Conservation (phyloP, 1,139 yeast genomes). For the Entelexis paramagnoliae region DNA sequence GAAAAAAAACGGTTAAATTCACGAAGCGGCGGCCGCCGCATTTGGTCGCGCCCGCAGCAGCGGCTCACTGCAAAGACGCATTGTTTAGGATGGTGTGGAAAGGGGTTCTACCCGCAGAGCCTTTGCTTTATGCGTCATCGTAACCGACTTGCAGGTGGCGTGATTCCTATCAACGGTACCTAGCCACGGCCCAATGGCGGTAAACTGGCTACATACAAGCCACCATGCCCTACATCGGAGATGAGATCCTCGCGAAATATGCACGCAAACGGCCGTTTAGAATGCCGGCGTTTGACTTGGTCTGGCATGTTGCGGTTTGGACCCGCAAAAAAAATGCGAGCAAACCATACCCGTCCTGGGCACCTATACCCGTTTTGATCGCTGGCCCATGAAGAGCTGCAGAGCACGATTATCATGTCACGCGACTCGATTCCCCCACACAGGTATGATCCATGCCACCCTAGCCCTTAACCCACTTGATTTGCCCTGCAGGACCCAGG, state of each 20-base stretch:
- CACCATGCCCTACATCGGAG: background rate
- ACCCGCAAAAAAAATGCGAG: background rate
- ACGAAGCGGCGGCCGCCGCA: no score
- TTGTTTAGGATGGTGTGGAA: background rate
- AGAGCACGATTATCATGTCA: background rate
- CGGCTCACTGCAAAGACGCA: no score
- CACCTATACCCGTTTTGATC: background rate
- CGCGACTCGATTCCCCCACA: slow-evolving; percentile 3
- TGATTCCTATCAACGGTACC: background rate
- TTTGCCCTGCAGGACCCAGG: background rate
- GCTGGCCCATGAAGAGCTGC: background rate
- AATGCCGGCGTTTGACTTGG: background rate
- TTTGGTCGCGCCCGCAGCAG: no score
- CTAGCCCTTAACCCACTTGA: background rate
- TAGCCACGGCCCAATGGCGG: background rate
- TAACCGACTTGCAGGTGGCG: slow-evolving; percentile 1
- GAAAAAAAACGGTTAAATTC: background rate
- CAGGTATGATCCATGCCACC: background rate
- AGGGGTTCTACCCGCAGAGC: background rate
- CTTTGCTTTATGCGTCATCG: background rate
- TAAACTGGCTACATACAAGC: background rate
- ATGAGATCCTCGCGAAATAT: background rate
- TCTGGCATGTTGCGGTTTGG: background rate
- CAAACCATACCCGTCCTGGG: background rate
- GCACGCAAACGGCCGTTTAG: background rate